phyloP scores from a whole-genome alignment of 2,329 filamentous ascomycete species.

The Clonostachys byssicola region DNA sequence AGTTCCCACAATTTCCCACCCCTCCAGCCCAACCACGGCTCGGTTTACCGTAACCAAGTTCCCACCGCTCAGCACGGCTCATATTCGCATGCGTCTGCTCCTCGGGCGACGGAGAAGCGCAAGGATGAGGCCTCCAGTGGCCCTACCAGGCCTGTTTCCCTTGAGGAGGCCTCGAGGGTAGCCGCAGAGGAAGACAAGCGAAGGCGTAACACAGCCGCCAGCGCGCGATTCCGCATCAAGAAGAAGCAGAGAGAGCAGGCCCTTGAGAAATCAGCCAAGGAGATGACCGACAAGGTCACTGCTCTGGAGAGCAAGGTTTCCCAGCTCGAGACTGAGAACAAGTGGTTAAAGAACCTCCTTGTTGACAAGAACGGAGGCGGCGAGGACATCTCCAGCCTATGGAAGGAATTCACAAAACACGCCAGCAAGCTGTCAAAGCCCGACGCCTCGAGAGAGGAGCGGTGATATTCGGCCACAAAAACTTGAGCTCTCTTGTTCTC shows the following conservation, averaged over 20 bases:
- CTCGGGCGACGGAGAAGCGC: constrained; percentile 33
- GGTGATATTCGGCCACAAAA: constrained; percentile 3
- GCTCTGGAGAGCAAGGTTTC: constrained; percentile 68
- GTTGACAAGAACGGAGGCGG: constrained; percentile 74
- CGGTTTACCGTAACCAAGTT: constrained; percentile 30
- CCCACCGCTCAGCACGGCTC: constrained; percentile 27
- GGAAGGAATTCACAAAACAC: constrained; percentile 44
- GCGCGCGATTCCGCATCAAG: constrained; percentile 86
- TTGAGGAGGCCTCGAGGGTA: constrained; percentile 67
- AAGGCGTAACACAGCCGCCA: constrained; percentile 82
- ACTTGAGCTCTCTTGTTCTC: too few species aligned
- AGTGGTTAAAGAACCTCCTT: constrained; percentile 75
- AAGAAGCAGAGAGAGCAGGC: constrained; percentile 94
- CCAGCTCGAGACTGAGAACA: constrained; percentile 79
- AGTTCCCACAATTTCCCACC: constrained; percentile 37
- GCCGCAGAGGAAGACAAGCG: constrained; percentile 89
- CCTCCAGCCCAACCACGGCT: constrained; percentile 38
- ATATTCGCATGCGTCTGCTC: neutral
- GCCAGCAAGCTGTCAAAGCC: constrained; percentile 15
- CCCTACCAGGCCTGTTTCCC: constrained; percentile 41
- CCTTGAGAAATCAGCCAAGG: constrained; percentile 75
- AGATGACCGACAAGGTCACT: constrained; percentile 76
- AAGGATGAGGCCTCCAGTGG: constrained; percentile 29
- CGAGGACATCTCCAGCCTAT: constrained; percentile 44
- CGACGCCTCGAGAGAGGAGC: constrained; percentile 11